phyloP scores from a whole-genome alignment of 106 monocot species.

The Dendrobium chrysotoxum region DNA sequence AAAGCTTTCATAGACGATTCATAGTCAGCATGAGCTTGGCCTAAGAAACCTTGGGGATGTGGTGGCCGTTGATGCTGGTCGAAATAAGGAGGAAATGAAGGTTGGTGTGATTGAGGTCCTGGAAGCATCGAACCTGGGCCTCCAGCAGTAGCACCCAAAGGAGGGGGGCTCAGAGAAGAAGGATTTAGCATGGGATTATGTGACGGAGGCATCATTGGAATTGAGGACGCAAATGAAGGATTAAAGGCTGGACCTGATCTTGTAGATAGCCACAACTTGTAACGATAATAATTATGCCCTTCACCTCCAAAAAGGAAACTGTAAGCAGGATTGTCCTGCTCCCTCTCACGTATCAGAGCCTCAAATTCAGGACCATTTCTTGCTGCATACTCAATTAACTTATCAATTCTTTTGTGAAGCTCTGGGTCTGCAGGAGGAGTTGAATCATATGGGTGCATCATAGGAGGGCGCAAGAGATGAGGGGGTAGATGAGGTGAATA shows the following conservation, averaged over 20 bases:
- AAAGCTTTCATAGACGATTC: slow-evolving; percentile 41
- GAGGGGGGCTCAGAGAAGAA: slow-evolving; percentile 19
- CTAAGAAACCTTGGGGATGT: slow-evolving; percentile 37
- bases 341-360: slow-evolving; percentile 88
- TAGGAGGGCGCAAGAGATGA: slow-evolving; percentile 38
- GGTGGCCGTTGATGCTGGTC: slow-evolving; percentile 51
- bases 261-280: slow-evolving; percentile 60
- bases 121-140: slow-evolving; percentile 33
- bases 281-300: slow-evolving; percentile 77
- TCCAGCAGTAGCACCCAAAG: slow-evolving; percentile 21
- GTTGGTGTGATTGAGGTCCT: slow-evolving; percentile 39
- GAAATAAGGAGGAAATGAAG: slow-evolving; percentile 44
- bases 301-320: slow-evolving; percentile 92
- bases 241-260: slow-evolving; percentile 37
- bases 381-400: slow-evolving; percentile 70
- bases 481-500: slow-evolving; percentile 40
- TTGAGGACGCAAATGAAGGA: slow-evolving; percentile 25
- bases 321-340: slow-evolving; percentile 84
- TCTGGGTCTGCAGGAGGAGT: slow-evolving; percentile 70
- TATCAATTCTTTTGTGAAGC: slow-evolving; percentile 85
- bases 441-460: slow-evolving; percentile 47
- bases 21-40: slow-evolving; percentile 42
- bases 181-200: slow-evolving; percentile 35
- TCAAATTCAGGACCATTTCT: slow-evolving; percentile 97
- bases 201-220: slow-evolving; percentile 24